A percentile compares a stretch with the other conserved stretches of the same genome.
These are phyloP conservation scores for Tremella fuciformis DNA, from an alignment of 768 basidiomycete genomes.

Conservation along the genomic window DNA sequence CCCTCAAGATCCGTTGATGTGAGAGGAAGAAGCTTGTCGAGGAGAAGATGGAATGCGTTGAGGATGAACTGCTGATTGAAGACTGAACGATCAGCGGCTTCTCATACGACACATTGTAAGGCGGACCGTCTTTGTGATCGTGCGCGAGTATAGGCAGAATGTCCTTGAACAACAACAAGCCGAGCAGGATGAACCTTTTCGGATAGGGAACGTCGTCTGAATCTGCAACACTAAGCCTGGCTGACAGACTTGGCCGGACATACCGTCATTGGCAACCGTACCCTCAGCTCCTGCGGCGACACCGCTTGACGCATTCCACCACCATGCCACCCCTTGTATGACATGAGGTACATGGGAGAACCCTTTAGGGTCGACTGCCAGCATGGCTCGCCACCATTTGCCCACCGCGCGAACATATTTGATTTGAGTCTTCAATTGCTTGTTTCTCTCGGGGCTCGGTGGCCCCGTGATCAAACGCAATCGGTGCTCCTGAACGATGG, in stretches of 20 bases:
- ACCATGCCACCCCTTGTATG: slow-evolving; percentile 47
- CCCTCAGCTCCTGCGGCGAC: slow-evolving; percentile 45
- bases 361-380: slow-evolving; percentile 45
- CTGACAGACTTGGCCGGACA: slow-evolving; percentile 10
- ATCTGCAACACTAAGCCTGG: slow-evolving; percentile 26
- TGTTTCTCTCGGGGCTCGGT: slow-evolving; percentile 12
- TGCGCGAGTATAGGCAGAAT: slow-evolving; percentile 44
- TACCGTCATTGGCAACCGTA: slow-evolving; percentile 42
- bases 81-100: slow-evolving; percentile 28
- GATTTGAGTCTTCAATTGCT: slow-evolving; percentile 32
- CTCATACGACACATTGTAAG: not conserved
- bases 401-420: slow-evolving; percentile 49
- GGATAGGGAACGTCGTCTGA: slow-evolving; percentile 38
- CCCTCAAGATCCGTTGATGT: slow-evolving; percentile 74
- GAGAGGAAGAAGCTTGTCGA: slow-evolving; percentile 81
- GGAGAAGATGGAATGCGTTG: slow-evolving; percentile 59
- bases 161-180: slow-evolving; percentile 50
- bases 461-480: slow-evolving; percentile 21
- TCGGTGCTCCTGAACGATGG: slow-evolving; percentile 37
- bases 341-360: slow-evolving; percentile 41
- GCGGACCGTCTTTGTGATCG: slow-evolving; percentile 44
- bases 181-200: slow-evolving; percentile 48
- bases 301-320: slow-evolving; percentile 49
- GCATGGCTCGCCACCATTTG: slow-evolving; percentile 47
- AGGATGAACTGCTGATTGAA: slow-evolving; percentile 46